Evolutionary conservation across 441 rosid genomes (phyloP).

Genomic region (Gossypium gossypioides): DNA sequence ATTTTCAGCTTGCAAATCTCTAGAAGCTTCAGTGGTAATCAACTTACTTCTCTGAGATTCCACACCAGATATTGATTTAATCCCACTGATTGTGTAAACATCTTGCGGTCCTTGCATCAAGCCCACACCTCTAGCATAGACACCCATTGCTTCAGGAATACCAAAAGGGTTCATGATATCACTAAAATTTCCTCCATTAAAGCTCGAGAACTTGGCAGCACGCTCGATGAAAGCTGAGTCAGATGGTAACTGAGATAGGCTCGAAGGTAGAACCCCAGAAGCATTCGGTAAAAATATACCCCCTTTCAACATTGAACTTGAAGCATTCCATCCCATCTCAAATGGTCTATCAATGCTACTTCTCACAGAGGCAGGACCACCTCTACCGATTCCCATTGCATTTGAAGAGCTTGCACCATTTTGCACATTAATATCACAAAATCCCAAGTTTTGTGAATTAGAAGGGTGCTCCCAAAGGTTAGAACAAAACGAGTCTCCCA

Average conservation of each 20-base stretch:
- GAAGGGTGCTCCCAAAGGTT: slow-evolving; percentile 61
- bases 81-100: slow-evolving; percentile 25
- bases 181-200: slow-evolving; percentile 63
- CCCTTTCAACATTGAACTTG: slow-evolving; percentile 50
- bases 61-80: slow-evolving; percentile 32
- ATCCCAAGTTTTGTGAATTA: slow-evolving; percentile 47
- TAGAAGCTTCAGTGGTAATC: slow-evolving; percentile 41
- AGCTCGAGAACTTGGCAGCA: slow-evolving; percentile 84
- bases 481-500: slow-evolving; percentile 58
- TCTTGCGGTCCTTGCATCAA: slow-evolving; percentile 47
- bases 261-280: slow-evolving; percentile 49
- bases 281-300: slow-evolving; percentile 48
- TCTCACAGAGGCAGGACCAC: slow-evolving; percentile 32
- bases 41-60: slow-evolving; percentile 39
- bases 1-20: slow-evolving; percentile 35
- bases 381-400: slow-evolving; percentile 30
- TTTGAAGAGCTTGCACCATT: slow-evolving; percentile 36
- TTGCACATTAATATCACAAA: slow-evolving; percentile 45
- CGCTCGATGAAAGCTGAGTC: slow-evolving; percentile 89
- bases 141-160: slow-evolving; percentile 45
- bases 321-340: slow-evolving; percentile 65
- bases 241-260: slow-evolving; percentile 77
- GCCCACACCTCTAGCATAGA: slow-evolving; percentile 43
- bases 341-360: slow-evolving; percentile 40
- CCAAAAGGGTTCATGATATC: slow-evolving; percentile 61